Base-by-base conservation (phyloP, 176 grass and related monocot species). In the Zoysia japonica region DNA sequence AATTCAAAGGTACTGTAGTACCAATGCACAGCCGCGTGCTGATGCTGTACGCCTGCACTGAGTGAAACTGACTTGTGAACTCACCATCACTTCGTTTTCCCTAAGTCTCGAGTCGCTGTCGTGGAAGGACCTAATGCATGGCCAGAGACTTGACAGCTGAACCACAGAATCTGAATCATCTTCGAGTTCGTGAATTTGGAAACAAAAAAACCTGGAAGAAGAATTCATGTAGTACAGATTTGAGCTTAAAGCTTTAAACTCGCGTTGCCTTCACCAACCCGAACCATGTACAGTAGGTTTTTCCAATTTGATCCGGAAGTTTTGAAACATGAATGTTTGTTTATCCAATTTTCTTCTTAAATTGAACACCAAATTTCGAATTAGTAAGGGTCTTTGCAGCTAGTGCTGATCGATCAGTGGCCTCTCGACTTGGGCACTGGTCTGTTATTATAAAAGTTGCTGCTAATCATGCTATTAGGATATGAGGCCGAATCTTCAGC, bases 71-170 rank as follows among this genome's bases (percentile, higher is more conserved):
- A 75, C 61, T 74, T 16, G 36, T 49, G 38, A 77, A 77, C 78
- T 63, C 10, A 50, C 44, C 55, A 46, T 4, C 60, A 57, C 39
- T 65, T 35, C 38, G 38, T 28, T 49, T 43, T 9, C 86, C 75
- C 28, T 51, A 62, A 70, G 70, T 88, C 81, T 69, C 3, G n/a
- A 35, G 70, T 84, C 76, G 40, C 9, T 76, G 53, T 88, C 86
- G 28, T 80, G 76, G 70, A 48, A 75, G 47, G 68, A 52, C 45
- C 14, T 65, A 16, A 15, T 20, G 20, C 75, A 71, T 88, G 75
- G 83, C 75, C 55, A 28, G 28, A 28, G 28, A 28, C 28, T 28
- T 28, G 28, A 28, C 28, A 28, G 28, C 28, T 28, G 28, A 28
- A 28, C 28, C 28, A 28, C 28, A 28, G 28, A 28, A 28, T 28